Evolutionary conservation across 352 stramenopile genomes (phyloP).

Genomic region (Plasmopara viticola): DNA sequence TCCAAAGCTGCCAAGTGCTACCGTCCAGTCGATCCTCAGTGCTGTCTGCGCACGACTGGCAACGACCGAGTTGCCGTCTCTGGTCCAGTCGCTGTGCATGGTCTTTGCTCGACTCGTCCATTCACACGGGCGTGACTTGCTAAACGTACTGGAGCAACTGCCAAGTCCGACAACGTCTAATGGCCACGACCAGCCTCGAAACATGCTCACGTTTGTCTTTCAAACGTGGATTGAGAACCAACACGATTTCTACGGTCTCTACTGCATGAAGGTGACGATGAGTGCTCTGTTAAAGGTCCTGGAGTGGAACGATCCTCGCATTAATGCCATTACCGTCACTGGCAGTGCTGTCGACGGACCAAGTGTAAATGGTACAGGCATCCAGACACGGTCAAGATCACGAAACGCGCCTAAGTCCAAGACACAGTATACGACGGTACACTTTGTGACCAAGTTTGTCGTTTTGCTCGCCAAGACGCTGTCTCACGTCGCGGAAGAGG

Average conservation of each 20-base stretch:
- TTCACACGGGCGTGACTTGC: slow-evolving; percentile 55
- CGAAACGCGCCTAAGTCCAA: slow-evolving; percentile 26
- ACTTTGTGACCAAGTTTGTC: slow-evolving; percentile 76
- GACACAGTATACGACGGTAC: slow-evolving; percentile 51
- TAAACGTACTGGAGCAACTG: slow-evolving; percentile 68
- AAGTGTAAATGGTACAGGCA: slow-evolving; percentile 6
- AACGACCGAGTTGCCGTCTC: slow-evolving; percentile 56
- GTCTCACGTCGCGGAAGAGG: slow-evolving; percentile 59
- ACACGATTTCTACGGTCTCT: slow-evolving; percentile 74
- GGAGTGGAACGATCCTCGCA: slow-evolving; percentile 67
- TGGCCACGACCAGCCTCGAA: slow-evolving; percentile 25
- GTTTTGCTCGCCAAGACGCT: slow-evolving; percentile 69
- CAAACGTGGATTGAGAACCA: slow-evolving; percentile 81
- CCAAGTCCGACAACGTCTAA: slow-evolving; percentile 26
- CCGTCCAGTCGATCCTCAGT: slow-evolving; percentile 69
- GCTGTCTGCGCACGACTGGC: slow-evolving; percentile 64
- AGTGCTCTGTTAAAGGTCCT: slow-evolving; percentile 66
- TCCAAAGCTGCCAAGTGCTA: slow-evolving; percentile 43
- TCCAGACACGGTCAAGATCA: slow-evolving; percentile 57
- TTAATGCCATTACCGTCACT: slow-evolving; percentile 57
- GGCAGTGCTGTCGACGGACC: slow-evolving; percentile 39
- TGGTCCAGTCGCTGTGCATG: slow-evolving; percentile 76
- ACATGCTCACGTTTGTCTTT: slow-evolving; percentile 77
- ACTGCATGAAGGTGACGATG: slow-evolving; percentile 80
- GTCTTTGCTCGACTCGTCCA: slow-evolving; percentile 78